Conservation (phyloP, 495 filamentous ascomycete genomes). For the Tuber brumale region DNA sequence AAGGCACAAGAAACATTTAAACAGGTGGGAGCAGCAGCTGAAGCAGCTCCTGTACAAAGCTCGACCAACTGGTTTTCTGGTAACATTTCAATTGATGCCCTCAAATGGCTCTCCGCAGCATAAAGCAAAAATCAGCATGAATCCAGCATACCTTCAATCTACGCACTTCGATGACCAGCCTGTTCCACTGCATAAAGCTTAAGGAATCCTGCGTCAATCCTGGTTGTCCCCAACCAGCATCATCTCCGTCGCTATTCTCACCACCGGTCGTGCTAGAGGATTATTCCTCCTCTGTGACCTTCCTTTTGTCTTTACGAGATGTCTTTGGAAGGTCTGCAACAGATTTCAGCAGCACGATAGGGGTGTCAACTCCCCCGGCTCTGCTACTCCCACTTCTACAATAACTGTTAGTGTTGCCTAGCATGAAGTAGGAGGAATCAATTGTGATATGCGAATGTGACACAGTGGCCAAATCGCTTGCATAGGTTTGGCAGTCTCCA, state of each 20-base stretch:
- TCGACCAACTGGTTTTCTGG: background rate
- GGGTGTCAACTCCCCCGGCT: background rate
- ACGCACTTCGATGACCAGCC: conserved; percentile 61
- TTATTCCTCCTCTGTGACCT: conserved; percentile 16
- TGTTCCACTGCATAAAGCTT: conserved; percentile 70
- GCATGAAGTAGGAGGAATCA: background rate
- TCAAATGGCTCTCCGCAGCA: too few relatives aligned
- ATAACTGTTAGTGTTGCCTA: background rate
- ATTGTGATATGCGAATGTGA: background rate
- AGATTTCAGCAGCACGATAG: background rate
- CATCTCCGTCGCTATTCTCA: background rate
- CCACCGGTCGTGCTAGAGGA: background rate
- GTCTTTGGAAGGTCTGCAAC: conserved; percentile 18
- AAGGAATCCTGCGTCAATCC: conserved; percentile 58
- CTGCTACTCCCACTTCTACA: background rate
- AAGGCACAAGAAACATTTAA: too few relatives aligned
- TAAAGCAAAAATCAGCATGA: background rate
- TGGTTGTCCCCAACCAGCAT: conserved; percentile 13
- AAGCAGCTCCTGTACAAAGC: background rate
- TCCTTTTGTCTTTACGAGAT: conserved; percentile 35
- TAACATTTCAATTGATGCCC: background rate
- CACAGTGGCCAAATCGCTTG: background rate
- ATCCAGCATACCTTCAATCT: conserved; percentile 17
- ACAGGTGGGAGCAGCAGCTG: too few relatives aligned
- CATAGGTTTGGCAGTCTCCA: background rate